Conservation (phyloP, 129 eudicot species). For the Escallonia herrerae region DNA sequence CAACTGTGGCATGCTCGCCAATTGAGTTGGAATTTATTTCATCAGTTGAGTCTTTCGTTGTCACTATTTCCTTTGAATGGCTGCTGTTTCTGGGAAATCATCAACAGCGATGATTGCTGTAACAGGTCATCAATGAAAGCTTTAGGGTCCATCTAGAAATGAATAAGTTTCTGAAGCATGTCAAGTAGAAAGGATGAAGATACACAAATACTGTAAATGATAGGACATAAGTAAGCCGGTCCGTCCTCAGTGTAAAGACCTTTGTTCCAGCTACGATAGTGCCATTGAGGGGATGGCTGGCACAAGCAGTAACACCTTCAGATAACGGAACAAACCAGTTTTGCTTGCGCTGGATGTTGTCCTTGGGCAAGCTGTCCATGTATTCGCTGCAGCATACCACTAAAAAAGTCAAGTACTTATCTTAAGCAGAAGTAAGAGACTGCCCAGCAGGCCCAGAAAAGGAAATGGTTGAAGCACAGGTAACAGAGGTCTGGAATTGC, state of each 20-base stretch:
- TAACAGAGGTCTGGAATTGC: not conserved
- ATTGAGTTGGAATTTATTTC: too few species aligned
- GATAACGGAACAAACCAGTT: conserved; percentile 52
- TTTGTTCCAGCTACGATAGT: conserved; percentile 79
- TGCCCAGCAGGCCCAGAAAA: not conserved
- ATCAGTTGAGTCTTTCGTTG: not conserved
- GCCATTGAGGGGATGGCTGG: conserved; percentile 70
- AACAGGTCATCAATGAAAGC: conserved; percentile 5
- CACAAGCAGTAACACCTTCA: conserved; percentile 68
- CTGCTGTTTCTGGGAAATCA: conserved; percentile 45
- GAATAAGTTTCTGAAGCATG: not conserved
- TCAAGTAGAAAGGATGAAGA: not conserved
- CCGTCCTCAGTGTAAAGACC: conserved; percentile 30
- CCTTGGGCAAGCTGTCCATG: conserved; percentile 7
- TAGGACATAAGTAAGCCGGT: not conserved
- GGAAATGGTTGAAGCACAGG: not conserved
- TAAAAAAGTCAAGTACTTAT: not conserved
- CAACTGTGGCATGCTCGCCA: too few species aligned
- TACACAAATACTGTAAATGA: not conserved
- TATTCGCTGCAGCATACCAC: conserved; percentile 45
- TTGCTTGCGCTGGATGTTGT: conserved; percentile 28
- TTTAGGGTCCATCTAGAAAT: not conserved
- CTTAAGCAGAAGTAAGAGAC: conserved; percentile 5
- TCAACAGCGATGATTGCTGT: conserved; percentile 52
- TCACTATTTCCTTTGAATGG: conserved; percentile 21